phyloP scores from a whole-genome alignment of 2,329 filamentous ascomycete genomes.

The Pyricularia pennisetigena region DNA sequence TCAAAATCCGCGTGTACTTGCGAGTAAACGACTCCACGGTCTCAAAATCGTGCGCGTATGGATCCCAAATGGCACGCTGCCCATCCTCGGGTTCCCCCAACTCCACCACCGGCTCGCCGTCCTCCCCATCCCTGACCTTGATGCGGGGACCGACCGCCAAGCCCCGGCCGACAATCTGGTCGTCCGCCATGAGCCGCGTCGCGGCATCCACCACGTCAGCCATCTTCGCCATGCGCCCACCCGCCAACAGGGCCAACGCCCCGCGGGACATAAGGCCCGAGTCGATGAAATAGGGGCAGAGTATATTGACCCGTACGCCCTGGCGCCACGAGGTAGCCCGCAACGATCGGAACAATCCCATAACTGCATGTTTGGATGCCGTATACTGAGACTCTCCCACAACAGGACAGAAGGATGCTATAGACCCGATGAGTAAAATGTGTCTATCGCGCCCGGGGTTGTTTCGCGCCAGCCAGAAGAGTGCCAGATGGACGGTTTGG shows the following conservation, averaged over 20 bases:
- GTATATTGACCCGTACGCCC: constrained; percentile 49
- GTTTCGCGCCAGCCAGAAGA: constrained; percentile 46
- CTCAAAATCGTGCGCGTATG: constrained; percentile 48
- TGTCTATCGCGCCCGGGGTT: constrained; percentile 37
- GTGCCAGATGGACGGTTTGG: constrained; percentile 56
- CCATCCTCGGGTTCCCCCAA: constrained; percentile 10
- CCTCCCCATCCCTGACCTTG: constrained; percentile 29
- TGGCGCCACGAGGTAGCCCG: constrained; percentile 33
- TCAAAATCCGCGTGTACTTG: constrained; percentile 43
- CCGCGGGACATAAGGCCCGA: constrained; percentile 32
- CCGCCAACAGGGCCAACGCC: constrained; percentile 31
- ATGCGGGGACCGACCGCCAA: constrained; percentile 27
- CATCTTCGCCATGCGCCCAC: constrained; percentile 39
- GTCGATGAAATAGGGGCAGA: constrained; percentile 58
- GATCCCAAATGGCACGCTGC: constrained; percentile 47
- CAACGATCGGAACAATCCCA: constrained; percentile 53
- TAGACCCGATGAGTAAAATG: constrained; percentile 52
- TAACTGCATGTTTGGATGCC: constrained; percentile 54
- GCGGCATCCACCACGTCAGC: constrained; percentile 55
- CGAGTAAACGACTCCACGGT: constrained; percentile 45
- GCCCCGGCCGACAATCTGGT: constrained; percentile 40
- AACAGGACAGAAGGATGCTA: constrained; percentile 42
- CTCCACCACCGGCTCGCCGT: constrained; percentile 15
- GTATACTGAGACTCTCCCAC: constrained; percentile 43
- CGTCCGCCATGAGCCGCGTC: constrained; percentile 50